Base-by-base conservation (phyloP, 495 filamentous ascomycete genomes). In the Immersiella caudata region DNA sequence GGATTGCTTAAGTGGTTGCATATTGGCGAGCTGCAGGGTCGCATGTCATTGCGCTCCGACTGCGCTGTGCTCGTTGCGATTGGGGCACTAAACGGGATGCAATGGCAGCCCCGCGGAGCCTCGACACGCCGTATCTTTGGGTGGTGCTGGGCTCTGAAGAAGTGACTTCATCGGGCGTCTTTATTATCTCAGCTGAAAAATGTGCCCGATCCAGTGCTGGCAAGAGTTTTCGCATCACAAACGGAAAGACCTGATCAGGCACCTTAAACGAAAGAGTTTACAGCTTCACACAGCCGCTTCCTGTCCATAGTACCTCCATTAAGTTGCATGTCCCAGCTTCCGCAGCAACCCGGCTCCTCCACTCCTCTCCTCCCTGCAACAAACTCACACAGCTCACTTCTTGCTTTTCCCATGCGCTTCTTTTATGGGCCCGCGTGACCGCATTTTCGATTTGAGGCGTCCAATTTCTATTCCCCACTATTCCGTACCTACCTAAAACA, bases 1-100 rank as follows among this genome's bases (percentile, higher is more conserved):
- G 52, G 52, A n/a, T 22, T 55, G 20, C 21, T 59, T 26, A 59
- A 59, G 56, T 59, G 56, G 56, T 49, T 50, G 36, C 60, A 62
- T 24, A 27, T 50, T 50, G 35, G 36, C 60, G 36, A 62, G 60
- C 60, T 62, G 60, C 60, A 62, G 40, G 60, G 60, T 57, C 54
- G 54, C 18, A 22, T n/a, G 49, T 52, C 54, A 57, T 26, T 20
- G 26, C 12, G 24, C 56, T 22, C 56, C 18, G 56, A 7, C 55
- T 14, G 22, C 56, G 59, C 25, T 33, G 4, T 50, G 60, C 6
- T 36, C 36, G 60, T n/a, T n/a, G 40, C 60, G 36, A 26, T 60
- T 29, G 40, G 40, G 16, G 16, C 11, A 6, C 11, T 18, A 14
- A 12, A 14, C 16, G 40, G 40, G 9, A 46, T 2, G 9, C 4